Conservation (phyloP, 768 basidiomycete genomes). For the Chalciporus pseudorubinellus region DNA sequence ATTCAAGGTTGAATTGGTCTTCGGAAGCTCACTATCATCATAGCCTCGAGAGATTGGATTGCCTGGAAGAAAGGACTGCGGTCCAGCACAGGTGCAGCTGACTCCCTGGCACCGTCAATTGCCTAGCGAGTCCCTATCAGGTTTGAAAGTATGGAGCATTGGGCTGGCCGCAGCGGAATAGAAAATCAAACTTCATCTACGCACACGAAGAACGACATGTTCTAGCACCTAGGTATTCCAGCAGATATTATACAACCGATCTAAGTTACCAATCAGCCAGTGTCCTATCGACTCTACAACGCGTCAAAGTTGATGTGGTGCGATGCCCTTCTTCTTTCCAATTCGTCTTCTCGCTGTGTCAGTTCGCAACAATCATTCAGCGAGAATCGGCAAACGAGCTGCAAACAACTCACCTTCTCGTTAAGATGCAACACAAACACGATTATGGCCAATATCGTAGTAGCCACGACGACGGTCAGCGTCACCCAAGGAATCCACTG, state of each 20-base stretch:
- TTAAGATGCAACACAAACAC: conserved; percentile 86
- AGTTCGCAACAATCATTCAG: background rate
- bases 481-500: conserved; percentile 99
- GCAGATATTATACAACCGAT: conserved; percentile 8
- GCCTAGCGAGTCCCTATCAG: no score
- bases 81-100: no score
- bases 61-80: no score
- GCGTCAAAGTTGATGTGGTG: conserved; percentile 99
- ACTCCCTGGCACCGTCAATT: no score
- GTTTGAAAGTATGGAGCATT: no score
- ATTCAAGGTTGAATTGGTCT: no score
- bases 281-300: conserved; percentile 41
- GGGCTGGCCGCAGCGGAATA: no score
- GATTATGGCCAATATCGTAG: conserved; percentile 70
- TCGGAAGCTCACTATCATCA: no score
- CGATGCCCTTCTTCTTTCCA: conserved; percentile 82
- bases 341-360: conserved; percentile 84
- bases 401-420: conserved; percentile 70
- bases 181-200: no score
- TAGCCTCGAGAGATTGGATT: no score
- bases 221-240: background rate
- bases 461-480: conserved; percentile 76
- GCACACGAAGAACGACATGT: background rate
- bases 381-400: conserved; percentile 2
- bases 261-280: conserved; percentile 16